Percentiles rank a stretch among this genome's conserved stretches.
Conservation (phyloP, 2,329 filamentous ascomycete species). For the Pestalotiopsis sp. region DNA sequence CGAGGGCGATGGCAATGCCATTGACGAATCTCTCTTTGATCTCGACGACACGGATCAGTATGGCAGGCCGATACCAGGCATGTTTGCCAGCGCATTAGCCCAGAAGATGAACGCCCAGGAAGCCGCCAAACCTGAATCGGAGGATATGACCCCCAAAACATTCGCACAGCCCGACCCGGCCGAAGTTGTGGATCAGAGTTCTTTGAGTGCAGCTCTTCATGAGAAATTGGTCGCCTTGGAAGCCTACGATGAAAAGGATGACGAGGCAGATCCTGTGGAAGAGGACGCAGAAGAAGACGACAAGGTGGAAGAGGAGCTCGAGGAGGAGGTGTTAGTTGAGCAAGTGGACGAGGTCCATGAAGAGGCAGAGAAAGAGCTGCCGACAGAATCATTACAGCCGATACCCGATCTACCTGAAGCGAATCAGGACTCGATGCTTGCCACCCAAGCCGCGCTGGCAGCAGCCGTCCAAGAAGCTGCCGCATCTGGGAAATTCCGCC, state of each 20-base stretch:
- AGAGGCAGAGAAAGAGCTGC: constrained; percentile 16
- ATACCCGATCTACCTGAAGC: constrained; percentile 15
- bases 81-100: constrained; percentile 57
- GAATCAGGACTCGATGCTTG: constrained; percentile 47
- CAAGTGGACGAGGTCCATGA: background rate
- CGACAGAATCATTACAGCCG: constrained; percentile 22
- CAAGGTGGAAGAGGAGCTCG: background rate
- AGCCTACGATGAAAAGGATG: constrained; percentile 15
- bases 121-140: constrained; percentile 47
- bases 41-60: constrained; percentile 66
- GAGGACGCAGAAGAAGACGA: background rate
- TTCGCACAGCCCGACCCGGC: constrained; percentile 46
- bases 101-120: constrained; percentile 40
- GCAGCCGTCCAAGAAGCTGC: constrained; percentile 79
- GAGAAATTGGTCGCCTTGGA: constrained; percentile 19
- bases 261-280: constrained; percentile 16
- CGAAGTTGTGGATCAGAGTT: constrained; percentile 57
- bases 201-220: constrained; percentile 40
- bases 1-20: constrained; percentile 57
- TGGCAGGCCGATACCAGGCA: constrained; percentile 61
- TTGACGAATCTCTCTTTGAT: constrained; percentile 77
- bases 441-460: constrained; percentile 83
- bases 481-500: constrained; percentile 73
- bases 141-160: constrained; percentile 46
- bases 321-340: background rate